Conservation (phyloP, 2,329 filamentous ascomycete species). For the Ceratocystis eucalypticola region DNA sequence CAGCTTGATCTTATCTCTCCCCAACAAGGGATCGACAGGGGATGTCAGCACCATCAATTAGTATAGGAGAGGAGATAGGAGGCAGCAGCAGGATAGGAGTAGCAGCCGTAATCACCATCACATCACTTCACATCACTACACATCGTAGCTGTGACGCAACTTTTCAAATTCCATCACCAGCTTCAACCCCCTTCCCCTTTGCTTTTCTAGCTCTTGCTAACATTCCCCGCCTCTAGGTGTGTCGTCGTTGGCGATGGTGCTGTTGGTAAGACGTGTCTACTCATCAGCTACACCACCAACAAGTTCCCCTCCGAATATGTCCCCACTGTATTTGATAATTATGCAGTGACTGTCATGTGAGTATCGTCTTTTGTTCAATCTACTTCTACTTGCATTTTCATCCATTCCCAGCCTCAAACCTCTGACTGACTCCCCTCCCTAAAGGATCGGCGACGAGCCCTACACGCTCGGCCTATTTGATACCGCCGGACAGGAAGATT, state of each 20-base stretch:
- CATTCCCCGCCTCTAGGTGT: constrained; percentile 47
- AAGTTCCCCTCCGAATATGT: constrained; percentile 99
- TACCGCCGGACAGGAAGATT: constrained; percentile 98
- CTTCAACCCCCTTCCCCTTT: neutral
- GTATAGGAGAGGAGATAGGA: neutral
- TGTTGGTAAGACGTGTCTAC: constrained; percentile 95
- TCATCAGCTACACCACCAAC: constrained; percentile 99
- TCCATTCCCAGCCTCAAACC: constrained; percentile 4
- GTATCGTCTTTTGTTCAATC: constrained; percentile 30
- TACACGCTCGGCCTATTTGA: constrained; percentile 96
- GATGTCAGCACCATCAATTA: neutral
- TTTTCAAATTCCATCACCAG: neutral
- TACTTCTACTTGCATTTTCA: constrained; percentile 11
- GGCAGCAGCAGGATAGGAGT: neutral
- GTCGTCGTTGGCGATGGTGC: constrained; percentile 99
- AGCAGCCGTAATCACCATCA: neutral
- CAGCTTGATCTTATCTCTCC: neutral
- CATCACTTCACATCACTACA: neutral
- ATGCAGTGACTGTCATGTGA: constrained; percentile 99
- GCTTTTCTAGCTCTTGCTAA: constrained; percentile 1
- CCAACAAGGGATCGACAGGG: neutral
- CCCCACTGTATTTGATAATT: constrained; percentile 98
- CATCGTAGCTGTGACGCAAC: neutral
- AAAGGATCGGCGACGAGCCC: constrained; percentile 95
- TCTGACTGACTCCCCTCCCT: neutral